phyloP scores from a whole-genome alignment of 2,329 filamentous ascomycete genomes.

The Grosmannia serpens region DNA sequence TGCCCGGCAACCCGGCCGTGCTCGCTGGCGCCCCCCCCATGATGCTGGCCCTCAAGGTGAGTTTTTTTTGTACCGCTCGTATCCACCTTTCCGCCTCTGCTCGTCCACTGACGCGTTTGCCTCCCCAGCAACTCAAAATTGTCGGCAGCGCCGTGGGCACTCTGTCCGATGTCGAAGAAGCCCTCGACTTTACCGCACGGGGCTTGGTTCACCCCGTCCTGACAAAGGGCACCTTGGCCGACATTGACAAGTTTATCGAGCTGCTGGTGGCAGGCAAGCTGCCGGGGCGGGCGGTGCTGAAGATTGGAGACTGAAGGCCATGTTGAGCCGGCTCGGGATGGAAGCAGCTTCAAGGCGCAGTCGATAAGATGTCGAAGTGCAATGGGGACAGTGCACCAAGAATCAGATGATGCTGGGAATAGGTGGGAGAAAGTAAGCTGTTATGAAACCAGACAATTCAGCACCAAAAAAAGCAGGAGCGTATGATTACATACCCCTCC shows the following conservation, averaged over 20 bases:
- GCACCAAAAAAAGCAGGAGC: no score
- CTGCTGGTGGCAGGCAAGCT: conserved; percentile 3
- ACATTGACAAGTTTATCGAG: conserved; percentile 8
- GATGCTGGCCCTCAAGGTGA: conserved; percentile 7
- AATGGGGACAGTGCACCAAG: no score
- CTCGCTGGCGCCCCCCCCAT: conserved; percentile 6
- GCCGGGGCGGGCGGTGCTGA: conserved; percentile 7
- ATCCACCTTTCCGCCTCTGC: neutral
- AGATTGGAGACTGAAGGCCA: neutral
- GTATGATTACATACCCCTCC: no score
- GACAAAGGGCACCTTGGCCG: conserved; percentile 8
- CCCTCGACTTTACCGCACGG: conserved; percentile 8
- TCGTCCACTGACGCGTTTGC: neutral
- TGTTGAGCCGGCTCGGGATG: no score
- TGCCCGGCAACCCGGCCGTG: conserved; percentile 57
- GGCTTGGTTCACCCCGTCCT: conserved; percentile 9
- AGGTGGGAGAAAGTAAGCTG: no score
- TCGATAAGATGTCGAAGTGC: no score
- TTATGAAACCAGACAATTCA: no score
- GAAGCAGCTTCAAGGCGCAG: no score
- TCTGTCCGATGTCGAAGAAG: conserved; percentile 7
- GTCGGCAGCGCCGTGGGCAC: conserved; percentile 10
- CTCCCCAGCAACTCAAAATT: conserved; percentile 5
- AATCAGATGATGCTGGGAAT: no score
- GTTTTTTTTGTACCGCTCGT: neutral